Conservation (phyloP, 2,329 filamentous ascomycete genomes). For the Neonectria coccinea region DNA sequence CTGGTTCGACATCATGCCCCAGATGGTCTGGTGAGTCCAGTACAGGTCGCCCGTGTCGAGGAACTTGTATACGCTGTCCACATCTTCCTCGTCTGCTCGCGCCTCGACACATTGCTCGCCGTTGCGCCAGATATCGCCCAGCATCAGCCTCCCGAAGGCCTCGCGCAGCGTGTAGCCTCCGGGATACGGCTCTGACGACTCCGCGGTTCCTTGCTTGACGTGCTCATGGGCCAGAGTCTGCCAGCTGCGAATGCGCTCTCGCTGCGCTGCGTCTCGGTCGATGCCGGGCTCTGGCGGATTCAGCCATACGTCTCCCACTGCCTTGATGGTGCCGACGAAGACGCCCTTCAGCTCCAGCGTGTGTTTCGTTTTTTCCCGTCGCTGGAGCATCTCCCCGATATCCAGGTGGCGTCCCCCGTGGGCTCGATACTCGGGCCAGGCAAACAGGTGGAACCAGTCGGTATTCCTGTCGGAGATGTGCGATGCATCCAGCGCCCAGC, state of each 20-base stretch:
- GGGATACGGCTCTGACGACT: constrained; percentile 8
- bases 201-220: background rate
- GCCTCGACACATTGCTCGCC: background rate
- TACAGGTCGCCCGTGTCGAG: constrained; percentile 11
- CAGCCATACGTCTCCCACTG: constrained; percentile 16
- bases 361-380: background rate
- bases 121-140: constrained; percentile 14
- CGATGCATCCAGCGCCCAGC: constrained; percentile 25
- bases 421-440: constrained; percentile 23
- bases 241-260: constrained; percentile 11
- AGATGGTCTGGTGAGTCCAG: constrained; percentile 6
- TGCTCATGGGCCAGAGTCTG: constrained; percentile 14
- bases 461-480: constrained; percentile 15
- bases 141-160: constrained; percentile 27
- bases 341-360: constrained; percentile 17
- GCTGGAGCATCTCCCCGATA: background rate
- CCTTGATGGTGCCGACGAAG: constrained; percentile 16
- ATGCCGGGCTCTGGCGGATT: background rate
- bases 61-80: constrained; percentile 14
- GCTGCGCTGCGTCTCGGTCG: background rate
- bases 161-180: constrained; percentile 11
- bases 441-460: constrained; percentile 24
- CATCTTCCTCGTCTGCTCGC: constrained; percentile 2
- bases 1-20: constrained; percentile 19
- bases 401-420: constrained; percentile 10